Conservation (phyloP, 2,329 filamentous ascomycete species). For the Ophiostoma angusticollis region DNA sequence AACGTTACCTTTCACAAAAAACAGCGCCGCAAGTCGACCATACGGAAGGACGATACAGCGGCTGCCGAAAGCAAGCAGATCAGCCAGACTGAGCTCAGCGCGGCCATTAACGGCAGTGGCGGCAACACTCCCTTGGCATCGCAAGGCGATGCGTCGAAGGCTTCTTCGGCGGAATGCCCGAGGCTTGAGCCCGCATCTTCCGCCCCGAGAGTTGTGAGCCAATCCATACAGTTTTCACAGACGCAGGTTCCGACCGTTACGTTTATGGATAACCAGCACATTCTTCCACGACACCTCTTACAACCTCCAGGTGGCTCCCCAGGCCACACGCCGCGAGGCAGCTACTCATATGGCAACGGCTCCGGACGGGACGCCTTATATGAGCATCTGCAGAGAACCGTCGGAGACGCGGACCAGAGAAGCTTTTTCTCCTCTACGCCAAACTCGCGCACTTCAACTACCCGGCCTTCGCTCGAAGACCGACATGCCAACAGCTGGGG, state of each 20-base stretch:
- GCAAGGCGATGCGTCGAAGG: conserved; percentile 3
- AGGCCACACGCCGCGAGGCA: conserved; percentile 10
- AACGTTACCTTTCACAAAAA: conserved; percentile 92
- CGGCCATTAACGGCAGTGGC: conserved; percentile 11
- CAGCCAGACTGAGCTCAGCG: conserved; percentile 18
- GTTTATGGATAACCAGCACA: conserved; percentile 87
- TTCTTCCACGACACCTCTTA: conserved; percentile 75
- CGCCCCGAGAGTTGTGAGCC: conserved; percentile 41
- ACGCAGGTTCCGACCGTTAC: conserved; percentile 77
- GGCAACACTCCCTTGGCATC: background rate
- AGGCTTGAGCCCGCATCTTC: conserved; percentile 16
- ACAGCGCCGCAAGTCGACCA: conserved; percentile 48
- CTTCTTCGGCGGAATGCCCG: conserved; percentile 2
- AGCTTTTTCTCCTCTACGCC: background rate
- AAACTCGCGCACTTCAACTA: background rate
- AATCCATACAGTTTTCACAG: conserved; percentile 56
- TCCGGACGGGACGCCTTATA: background rate
- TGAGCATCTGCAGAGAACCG: conserved; percentile 1
- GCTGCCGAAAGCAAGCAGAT: conserved; percentile 24
- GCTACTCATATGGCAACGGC: conserved; percentile 2
- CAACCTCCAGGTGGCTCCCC: conserved; percentile 34
- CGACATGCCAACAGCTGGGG: conserved; percentile 64
- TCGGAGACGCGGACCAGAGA: background rate
- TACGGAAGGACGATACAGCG: conserved; percentile 35
- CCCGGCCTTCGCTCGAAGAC: conserved; percentile 36